Evolutionary conservation across 768 basidiomycete species (phyloP), one percentile per base, ranked within the genome.

Genomic region (Leccinellum rugosiceps): DNA sequence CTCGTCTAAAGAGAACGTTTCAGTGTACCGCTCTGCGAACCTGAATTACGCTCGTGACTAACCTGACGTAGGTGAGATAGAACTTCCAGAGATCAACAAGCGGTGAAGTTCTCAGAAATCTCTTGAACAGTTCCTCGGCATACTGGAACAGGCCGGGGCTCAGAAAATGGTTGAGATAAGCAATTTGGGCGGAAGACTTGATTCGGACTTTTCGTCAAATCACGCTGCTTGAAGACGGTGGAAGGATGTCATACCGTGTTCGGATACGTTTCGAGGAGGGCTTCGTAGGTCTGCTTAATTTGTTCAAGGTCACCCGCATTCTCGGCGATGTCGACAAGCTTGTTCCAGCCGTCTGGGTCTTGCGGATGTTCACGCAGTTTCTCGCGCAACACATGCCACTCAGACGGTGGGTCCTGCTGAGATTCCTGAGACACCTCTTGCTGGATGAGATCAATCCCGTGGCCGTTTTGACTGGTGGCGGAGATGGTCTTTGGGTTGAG

Each of bases 61-160:
- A 90, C 81, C 96, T 84, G 67, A 99, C 92, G 73, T 97, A 98
- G 46, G 86, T 87, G 60, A 99, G 77, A 74, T 99, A 99, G 68
- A 90, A 92, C 68, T 85, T 89, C 90, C 93, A 96, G 3, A 98
- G 78, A 59, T 92, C 90, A 61, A 95, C 93, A 53, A 87, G 88
- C 6, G 94, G 90, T 0, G 93, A 94, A 17, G 84, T 83, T 67
- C 84, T 85, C 56, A 98, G 75, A 68, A 92, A 98, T 53, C 85
- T 83, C 66, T 87, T 90, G 78, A 98, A 98, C n/a, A 98, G 75
- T 9, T 82, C 81, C 75, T 96, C 93, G 19, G 92, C 94, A 65
- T 85, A 83, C 56, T 80, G 78, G 72, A 90, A 90, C 23, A 85
- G 80, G 21, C 81, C 74, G 44, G 82, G 80, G 71, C 83, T 77